Evolutionary conservation across 78 protist genomes (phyloP).

Genomic region (Monocercomonoides exilis): DNA sequence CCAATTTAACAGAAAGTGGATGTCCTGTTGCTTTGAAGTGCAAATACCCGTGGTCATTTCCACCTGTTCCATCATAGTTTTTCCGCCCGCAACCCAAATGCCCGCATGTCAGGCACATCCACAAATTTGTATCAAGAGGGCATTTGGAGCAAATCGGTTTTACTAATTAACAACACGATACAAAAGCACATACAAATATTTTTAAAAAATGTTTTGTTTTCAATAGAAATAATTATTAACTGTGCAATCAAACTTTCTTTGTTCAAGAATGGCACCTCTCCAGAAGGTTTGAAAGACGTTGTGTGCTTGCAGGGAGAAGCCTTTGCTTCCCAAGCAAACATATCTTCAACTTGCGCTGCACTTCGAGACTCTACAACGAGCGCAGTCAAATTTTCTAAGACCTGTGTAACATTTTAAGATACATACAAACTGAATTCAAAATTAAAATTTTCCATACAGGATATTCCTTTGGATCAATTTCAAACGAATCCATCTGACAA

Average conservation of each 20-base stretch:
- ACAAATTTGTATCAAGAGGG: conserved; percentile 3
- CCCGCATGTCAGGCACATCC: conserved; percentile 32
- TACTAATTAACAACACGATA: neutral
- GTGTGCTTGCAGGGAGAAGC: neutral
- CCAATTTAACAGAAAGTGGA: conserved; percentile 19
- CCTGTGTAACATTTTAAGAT: neutral
- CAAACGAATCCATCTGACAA: neutral
- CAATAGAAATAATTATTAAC: neutral
- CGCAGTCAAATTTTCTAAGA: neutral
- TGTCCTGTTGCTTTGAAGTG: conserved; percentile 15
- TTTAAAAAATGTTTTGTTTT: neutral
- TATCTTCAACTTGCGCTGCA: neutral
- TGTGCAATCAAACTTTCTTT: neutral
- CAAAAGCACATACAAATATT: neutral
- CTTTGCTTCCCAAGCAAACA: neutral
- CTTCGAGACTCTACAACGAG: neutral
- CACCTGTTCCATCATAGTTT: conserved; percentile 30
- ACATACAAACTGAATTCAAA: neutral
- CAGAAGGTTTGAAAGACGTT: neutral
- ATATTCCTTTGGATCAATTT: neutral
- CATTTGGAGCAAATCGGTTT: conserved; percentile 1
- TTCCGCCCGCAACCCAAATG: conserved; percentile 24
- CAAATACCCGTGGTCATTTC: conserved; percentile 17
- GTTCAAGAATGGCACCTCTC: neutral
- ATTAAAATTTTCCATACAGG: neutral